Percentiles rank a stretch among this genome's conserved stretches.
Evolutionary conservation across 257 asterid species (phyloP).

Genomic region (Scutellaria barbata): DNA sequence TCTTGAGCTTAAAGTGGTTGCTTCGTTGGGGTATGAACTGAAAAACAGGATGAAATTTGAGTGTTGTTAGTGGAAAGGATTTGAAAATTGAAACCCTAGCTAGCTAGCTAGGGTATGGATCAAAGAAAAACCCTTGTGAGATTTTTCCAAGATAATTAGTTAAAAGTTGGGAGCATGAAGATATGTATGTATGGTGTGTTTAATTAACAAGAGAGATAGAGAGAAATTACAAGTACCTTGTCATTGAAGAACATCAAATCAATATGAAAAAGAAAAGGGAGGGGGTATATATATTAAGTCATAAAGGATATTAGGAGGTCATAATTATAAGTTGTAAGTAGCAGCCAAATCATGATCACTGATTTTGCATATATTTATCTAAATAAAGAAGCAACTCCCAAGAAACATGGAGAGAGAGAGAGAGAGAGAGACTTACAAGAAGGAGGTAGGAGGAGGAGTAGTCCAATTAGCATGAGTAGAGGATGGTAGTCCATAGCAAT

Average conservation of each 20-base stretch:
- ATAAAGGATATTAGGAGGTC: neutral
- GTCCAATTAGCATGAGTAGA: constrained; percentile 50
- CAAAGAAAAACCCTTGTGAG: constrained; percentile 12
- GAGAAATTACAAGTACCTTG: constrained; percentile 28
- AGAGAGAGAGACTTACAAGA: constrained; percentile 64
- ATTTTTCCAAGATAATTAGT: neutral
- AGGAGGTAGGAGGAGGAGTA: constrained; percentile 48
- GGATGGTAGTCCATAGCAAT: constrained; percentile 52
- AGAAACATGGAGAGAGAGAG: constrained; percentile 36
- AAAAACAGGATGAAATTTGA: neutral
- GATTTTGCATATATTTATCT: constrained; percentile 6
- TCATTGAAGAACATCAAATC: constrained; percentile 48
- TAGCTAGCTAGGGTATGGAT: neutral
- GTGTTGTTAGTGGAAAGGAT: neutral
- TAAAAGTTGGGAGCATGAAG: neutral
- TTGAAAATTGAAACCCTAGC: neutral
- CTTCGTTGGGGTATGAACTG: constrained; percentile 33
- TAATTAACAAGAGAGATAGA: neutral
- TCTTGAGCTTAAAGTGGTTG: constrained; percentile 31
- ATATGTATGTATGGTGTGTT: neutral
- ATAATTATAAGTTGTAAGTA: too few relatives aligned
- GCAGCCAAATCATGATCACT: constrained; percentile 28
- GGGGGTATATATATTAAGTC: constrained; percentile 14
- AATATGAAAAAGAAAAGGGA: constrained; percentile 29
- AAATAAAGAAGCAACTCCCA: neutral